Evolutionary conservation across 139 green algal genomes (phyloP).

Genomic region (Raphidocelis subcapitata): DNA sequence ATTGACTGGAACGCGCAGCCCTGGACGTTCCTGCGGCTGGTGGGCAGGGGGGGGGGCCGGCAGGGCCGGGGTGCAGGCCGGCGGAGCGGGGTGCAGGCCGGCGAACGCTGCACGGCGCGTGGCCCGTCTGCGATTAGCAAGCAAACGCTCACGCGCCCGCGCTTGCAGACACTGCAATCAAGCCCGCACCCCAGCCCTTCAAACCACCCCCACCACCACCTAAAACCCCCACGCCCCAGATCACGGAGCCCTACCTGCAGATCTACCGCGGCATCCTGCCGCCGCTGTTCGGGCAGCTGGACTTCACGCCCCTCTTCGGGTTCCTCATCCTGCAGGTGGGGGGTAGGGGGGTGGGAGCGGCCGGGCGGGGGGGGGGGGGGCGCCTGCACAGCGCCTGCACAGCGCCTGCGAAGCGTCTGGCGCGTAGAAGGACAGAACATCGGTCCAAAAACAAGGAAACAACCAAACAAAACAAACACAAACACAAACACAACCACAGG

Average conservation of each 20-base stretch:
- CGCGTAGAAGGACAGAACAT: no score
- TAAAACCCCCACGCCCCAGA: conserved; percentile 41
- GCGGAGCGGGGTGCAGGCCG: neutral
- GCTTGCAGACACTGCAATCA: no score
- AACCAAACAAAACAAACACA: no score
- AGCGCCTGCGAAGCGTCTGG: no score
- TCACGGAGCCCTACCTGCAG: conserved; percentile 98
- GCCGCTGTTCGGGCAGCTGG: conserved; percentile 92
- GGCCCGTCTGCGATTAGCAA: no score
- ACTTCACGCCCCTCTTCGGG: conserved; percentile 96
- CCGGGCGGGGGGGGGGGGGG: neutral
- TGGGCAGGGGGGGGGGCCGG: conserved; percentile 26
- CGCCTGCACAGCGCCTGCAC: no score
- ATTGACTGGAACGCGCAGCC: conserved; percentile 95
- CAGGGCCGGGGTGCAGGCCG: neutral
- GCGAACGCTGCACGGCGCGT: no score
- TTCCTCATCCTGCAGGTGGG: conserved; percentile 95
- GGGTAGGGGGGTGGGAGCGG: neutral
- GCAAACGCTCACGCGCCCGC: no score
- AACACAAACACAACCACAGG: no score
- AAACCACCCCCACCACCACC: neutral
- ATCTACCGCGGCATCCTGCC: conserved; percentile 94
- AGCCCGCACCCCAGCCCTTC: no score
- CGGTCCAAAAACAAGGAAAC: no score
- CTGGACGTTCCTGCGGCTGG: conserved; percentile 88